Percentiles rank a stretch among this genome's conserved stretches.
Conservation (phyloP, 495 filamentous ascomycete genomes). For the Oidiodendron maius region DNA sequence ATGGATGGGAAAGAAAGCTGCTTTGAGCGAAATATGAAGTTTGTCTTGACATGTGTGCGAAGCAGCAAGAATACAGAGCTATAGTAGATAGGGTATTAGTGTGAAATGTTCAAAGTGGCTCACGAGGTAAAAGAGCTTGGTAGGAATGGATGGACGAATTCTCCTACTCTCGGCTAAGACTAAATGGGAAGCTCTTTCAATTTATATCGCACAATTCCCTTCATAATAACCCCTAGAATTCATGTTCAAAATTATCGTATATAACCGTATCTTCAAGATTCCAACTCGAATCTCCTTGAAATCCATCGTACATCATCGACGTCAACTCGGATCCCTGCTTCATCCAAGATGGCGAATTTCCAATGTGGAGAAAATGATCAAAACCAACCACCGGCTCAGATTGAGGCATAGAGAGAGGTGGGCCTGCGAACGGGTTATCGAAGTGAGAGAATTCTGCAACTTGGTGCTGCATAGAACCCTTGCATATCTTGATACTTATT, state of each 20-base stretch:
- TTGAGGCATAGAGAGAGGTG: too few relatives aligned
- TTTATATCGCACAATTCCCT: too few relatives aligned
- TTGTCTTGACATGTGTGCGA: conserved; percentile 71
- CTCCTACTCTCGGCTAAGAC: too few relatives aligned
- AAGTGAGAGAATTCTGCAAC: neutral
- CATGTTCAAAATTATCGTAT: too few relatives aligned
- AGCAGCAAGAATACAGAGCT: conserved; percentile 66
- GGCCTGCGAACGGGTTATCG: too few relatives aligned
- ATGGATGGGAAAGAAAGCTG: conserved; percentile 69
- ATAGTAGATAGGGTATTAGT: conserved; percentile 64
- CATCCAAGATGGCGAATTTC: neutral
- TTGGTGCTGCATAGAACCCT: neutral
- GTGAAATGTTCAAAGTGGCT: too few relatives aligned
- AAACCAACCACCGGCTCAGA: neutral
- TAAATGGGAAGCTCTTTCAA: too few relatives aligned
- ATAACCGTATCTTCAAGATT: neutral
- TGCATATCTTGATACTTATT: neutral
- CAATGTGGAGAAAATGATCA: neutral
- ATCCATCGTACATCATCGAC: neutral
- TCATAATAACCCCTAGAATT: too few relatives aligned
- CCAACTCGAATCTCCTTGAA: neutral
- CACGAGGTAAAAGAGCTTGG: too few relatives aligned
- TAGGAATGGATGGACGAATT: too few relatives aligned
- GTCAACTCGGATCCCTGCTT: neutral
- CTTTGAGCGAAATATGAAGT: conserved; percentile 80